Base-by-base conservation (phyloP, 768 basidiomycete genomes). In the Calocybe gangraenosa region DNA sequence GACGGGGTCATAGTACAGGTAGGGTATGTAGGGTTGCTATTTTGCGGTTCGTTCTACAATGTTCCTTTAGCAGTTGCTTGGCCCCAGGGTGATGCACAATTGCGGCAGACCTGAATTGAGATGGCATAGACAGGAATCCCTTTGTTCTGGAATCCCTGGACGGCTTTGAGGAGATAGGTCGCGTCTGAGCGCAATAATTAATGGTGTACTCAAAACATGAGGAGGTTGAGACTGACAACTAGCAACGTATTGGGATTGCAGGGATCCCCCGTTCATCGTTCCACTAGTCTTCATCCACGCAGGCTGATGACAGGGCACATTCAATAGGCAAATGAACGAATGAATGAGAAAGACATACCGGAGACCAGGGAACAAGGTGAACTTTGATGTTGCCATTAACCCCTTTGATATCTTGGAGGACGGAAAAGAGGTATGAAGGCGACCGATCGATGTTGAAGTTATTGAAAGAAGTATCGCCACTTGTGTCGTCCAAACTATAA, bases 211-310 rank as follows among this genome's bases (percentile, higher is more conserved):
- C 33, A 17, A 3, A 25, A 20, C 9, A 33, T 21, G n/a, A 31
- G 11, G 35, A 19, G 21, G n/a, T 7, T 64, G 1, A 14, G 4
- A 44, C 79, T 48, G 49, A 85, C 80, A 81, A 0, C 64, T 58
- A 32, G 58, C 59, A 31, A 74, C 61, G 45, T 78, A 79, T 36
- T 68, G 63, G 0, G 76, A 71, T 21, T 70, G 53, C 41, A 88
- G 58, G 10, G 73, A 75, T 23, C 84, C 85, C 1, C 86, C 86
- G 20, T 78, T 69, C 81, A 87, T 86, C 0, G 76, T 75, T 3
- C 71, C 72, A 46, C 73, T 78, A 38, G 65, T 68, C 61, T 89
- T 89, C 84, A 87, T 87, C 87, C 87, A 90, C 3, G 67, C 82
- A 8, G 87, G 87, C 84, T 87, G 11, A 11, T 6, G 5, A 28